Evolutionary conservation across 306 rosid species (phyloP), one percentile per base, ranked within the genome.

Genomic region (Boehmeria nivea): DNA sequence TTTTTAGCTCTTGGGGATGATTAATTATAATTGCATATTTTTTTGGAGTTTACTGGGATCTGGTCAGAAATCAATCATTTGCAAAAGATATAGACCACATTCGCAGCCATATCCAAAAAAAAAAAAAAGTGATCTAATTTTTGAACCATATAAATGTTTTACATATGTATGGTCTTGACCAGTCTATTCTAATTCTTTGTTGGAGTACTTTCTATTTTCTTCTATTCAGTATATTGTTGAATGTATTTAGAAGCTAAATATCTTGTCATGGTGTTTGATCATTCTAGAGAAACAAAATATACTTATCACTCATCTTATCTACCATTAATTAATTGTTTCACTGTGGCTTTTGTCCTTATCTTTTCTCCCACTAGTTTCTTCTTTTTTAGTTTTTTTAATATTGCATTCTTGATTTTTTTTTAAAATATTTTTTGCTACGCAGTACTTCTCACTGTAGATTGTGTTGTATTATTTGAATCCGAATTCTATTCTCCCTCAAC

Each of bases 321-420:
- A 8, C 12, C 13, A 34, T 36, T 4, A 16, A 19, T 22, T 34
- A 56, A n/a, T n/a, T n/a, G n/a, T n/a, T n/a, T n/a, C n/a, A n/a
- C n/a, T n/a, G n/a, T n/a, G n/a, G 34, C 48, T 38, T 56, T 39
- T 56, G 46, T 56, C 61, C 33, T 38, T 56, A 22, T 56, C 61
- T 34, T 20, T 25, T 38, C 61, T 21, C 17, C 60, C 60, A 55
- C 60, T 37, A 12, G 14, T n/a, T n/a, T n/a, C n/a, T n/a, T n/a
- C n/a, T n/a, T n/a, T n/a, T n/a, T n/a, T n/a, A n/a, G n/a, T n/a
- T n/a, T n/a, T n/a, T n/a, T n/a, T n/a, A n/a, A n/a, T n/a, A n/a
- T n/a, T n/a, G n/a, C n/a, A n/a, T n/a, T n/a, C n/a, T n/a, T n/a
- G n/a, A n/a, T 25, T 12, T 38, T 19, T 36, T 15, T 52, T 52